These are phyloP conservation scores for Solanum gracilifrons DNA, from an alignment of 257 asterid genomes.

Conservation along the genomic window DNA sequence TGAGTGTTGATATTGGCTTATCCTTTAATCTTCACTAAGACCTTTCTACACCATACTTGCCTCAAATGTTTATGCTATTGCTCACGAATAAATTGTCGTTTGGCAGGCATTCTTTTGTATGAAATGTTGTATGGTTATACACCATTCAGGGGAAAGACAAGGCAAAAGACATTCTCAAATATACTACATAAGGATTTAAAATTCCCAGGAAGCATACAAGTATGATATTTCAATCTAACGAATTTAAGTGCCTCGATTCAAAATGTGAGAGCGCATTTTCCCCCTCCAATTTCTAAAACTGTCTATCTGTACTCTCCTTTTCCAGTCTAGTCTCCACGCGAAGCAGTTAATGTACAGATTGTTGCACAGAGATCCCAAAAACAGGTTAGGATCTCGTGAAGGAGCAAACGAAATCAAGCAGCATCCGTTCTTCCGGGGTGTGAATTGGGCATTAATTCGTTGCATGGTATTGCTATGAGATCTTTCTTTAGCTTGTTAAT, in stretches of 20 bases:
- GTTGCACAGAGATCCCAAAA: conserved; percentile 89
- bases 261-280: not conserved
- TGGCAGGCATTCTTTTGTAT: conserved; percentile 69
- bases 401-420: conserved; percentile 87
- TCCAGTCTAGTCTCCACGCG: conserved; percentile 78
- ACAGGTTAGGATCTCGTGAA: conserved; percentile 83
- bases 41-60: not conserved
- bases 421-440: conserved; percentile 82
- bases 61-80: not conserved
- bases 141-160: conserved; percentile 94
- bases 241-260: not conserved
- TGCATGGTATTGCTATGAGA: conserved; percentile 52
- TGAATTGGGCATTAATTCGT: conserved; percentile 91
- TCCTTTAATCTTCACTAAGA: not conserved
- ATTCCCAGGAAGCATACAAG: conserved; percentile 81
- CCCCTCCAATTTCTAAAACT: not conserved
- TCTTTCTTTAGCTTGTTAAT: not conserved
- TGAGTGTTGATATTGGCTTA: not conserved
- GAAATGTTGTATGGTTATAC: conserved; percentile 97
- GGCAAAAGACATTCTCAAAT: conserved; percentile 92
- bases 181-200: conserved; percentile 82
- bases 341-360: conserved; percentile 80
- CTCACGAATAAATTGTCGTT: conserved; percentile 1
- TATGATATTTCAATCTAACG: conserved; percentile 6
- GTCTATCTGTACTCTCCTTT: not conserved